Conservation (phyloP, 495 filamentous ascomycete genomes). For the Friedmanniomyces endolithicus region DNA sequence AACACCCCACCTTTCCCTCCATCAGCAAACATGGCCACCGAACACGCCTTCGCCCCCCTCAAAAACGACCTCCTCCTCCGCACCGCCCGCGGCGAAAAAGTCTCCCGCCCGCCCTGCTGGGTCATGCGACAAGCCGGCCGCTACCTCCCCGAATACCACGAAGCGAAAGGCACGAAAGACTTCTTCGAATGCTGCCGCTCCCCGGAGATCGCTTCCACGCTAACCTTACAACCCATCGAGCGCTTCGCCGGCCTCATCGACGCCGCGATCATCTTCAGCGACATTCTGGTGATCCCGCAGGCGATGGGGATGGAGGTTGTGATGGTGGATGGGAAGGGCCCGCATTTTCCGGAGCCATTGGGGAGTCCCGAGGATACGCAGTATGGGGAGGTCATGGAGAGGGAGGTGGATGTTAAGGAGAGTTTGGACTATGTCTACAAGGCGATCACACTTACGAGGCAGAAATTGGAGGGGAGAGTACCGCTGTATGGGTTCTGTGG, state of each 20-base stretch:
- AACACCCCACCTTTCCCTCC: too few species aligned
- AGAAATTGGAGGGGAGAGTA: slow-evolving; percentile 76
- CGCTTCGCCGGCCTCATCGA: slow-evolving; percentile 83
- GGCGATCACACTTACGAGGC: slow-evolving; percentile 80
- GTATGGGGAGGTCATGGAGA: slow-evolving; percentile 61
- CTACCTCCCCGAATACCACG: slow-evolving; percentile 95
- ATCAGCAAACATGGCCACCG: neutral
- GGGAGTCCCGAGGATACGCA: slow-evolving; percentile 64
- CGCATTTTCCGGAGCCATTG: slow-evolving; percentile 81
- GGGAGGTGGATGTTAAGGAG: slow-evolving; percentile 66
- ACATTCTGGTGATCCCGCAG: slow-evolving; percentile 95
- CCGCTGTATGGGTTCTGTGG: slow-evolving; percentile 96
- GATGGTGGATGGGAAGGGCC: slow-evolving; percentile 93
- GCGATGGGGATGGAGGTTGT: slow-evolving; percentile 94
- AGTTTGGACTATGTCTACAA: slow-evolving; percentile 90
- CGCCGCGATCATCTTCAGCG: slow-evolving; percentile 96
- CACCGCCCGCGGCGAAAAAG: slow-evolving; percentile 74
- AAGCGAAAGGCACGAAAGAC: slow-evolving; percentile 76
- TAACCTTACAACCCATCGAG: slow-evolving; percentile 89
- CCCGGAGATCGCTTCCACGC: slow-evolving; percentile 78
- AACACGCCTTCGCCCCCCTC: slow-evolving; percentile 51
- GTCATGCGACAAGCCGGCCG: slow-evolving; percentile 98
- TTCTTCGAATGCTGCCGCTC: slow-evolving; percentile 95
- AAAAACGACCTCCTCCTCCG: slow-evolving; percentile 84
- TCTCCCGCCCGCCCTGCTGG: slow-evolving; percentile 90